Conservation (phyloP, 1,284 basidiomycete species). For the Ganoderma lucidum region DNA sequence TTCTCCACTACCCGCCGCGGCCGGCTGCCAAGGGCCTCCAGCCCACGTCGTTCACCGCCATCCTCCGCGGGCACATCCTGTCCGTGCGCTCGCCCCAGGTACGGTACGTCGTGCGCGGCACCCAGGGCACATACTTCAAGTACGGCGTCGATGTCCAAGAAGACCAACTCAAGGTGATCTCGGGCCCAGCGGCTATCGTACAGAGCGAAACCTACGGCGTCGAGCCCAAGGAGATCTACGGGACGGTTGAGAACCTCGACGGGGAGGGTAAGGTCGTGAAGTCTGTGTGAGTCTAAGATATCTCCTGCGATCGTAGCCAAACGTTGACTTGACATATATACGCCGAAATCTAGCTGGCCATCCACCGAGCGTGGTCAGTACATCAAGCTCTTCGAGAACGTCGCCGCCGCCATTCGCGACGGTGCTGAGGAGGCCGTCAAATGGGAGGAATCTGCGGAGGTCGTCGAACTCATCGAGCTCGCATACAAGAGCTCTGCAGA, state of each 20-base stretch:
- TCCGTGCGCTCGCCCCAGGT: constrained; percentile 72
- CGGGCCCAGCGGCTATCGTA: constrained; percentile 55
- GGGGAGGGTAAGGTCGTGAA: constrained; percentile 55
- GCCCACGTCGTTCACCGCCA: constrained; percentile 69
- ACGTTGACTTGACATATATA: not conserved
- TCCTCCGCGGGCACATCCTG: constrained; percentile 74
- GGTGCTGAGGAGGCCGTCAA: constrained; percentile 65
- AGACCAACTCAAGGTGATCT: constrained; percentile 67
- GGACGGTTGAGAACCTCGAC: constrained; percentile 62
- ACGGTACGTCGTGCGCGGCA: constrained; percentile 76
- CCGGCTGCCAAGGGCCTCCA: constrained; percentile 39
- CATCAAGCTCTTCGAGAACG: constrained; percentile 67
- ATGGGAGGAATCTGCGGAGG: constrained; percentile 73
- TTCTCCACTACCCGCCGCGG: constrained; percentile 62
- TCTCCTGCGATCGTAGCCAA: constrained; percentile 18
- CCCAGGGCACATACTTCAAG: constrained; percentile 78
- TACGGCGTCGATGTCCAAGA: constrained; percentile 84
- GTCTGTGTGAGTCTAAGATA: constrained; percentile 49
- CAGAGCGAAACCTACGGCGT: constrained; percentile 43
- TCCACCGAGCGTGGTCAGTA: constrained; percentile 67
- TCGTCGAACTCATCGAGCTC: constrained; percentile 79
- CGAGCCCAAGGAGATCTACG: constrained; percentile 70
- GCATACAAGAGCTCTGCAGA: constrained; percentile 70
- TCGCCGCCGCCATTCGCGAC: constrained; percentile 67
- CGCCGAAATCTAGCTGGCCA: constrained; percentile 59